Conservation (phyloP, 305 asterid species). For the Solanum aculeatissimum region DNA sequence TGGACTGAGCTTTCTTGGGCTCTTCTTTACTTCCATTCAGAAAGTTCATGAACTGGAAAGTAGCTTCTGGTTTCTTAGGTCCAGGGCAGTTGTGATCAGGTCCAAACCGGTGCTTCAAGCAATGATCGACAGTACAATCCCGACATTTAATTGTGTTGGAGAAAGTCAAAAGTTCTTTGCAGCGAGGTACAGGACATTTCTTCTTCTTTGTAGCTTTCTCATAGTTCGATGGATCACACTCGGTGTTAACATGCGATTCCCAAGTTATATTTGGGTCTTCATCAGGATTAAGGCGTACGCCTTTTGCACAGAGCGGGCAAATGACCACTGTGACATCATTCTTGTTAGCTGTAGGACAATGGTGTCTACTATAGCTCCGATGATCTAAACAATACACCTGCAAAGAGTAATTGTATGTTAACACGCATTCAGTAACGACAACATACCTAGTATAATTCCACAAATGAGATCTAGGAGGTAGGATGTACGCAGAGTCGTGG, state of each 20-base stretch:
- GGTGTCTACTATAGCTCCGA: slow-evolving; percentile 74
- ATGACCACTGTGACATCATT: slow-evolving; percentile 70
- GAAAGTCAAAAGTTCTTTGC: slow-evolving; percentile 79
- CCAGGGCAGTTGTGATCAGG: slow-evolving; percentile 87
- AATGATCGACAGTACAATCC: slow-evolving; percentile 71
- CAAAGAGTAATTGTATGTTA: neutral
- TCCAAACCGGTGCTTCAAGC: slow-evolving; percentile 88
- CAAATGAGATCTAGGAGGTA: no score
- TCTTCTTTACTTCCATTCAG: slow-evolving; percentile 33
- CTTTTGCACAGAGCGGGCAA: slow-evolving; percentile 94
- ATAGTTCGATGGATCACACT: slow-evolving; percentile 90
- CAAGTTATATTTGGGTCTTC: slow-evolving; percentile 92
- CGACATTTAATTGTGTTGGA: slow-evolving; percentile 77
- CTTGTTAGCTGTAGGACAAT: slow-evolving; percentile 72
- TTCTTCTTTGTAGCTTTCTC: slow-evolving; percentile 69
- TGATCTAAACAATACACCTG: slow-evolving; percentile 90
- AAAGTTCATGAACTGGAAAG: slow-evolving; percentile 56
- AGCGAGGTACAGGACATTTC: slow-evolving; percentile 83
- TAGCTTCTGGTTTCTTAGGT: slow-evolving; percentile 53
- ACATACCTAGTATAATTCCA: no score
- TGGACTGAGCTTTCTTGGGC: slow-evolving; percentile 23
- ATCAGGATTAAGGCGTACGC: slow-evolving; percentile 63
- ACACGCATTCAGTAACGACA: no score
- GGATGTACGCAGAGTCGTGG: no score
- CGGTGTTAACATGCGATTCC: slow-evolving; percentile 91